Evolutionary conservation across 371 early-diverging fungal species (phyloP).

Genomic region (Syncephalis fuscata): DNA sequence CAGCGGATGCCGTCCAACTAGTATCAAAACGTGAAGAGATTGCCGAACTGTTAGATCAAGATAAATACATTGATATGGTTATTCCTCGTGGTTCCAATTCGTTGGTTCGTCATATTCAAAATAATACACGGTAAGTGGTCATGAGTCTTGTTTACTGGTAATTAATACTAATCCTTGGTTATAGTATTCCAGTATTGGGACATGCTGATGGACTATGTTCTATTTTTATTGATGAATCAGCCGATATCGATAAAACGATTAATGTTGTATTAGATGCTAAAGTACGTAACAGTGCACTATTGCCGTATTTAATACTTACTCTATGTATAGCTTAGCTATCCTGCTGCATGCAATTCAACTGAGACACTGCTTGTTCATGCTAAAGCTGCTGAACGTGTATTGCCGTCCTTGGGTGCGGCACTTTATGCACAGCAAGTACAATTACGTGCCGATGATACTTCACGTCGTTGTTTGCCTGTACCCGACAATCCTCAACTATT

Average conservation of each 20-base stretch:
- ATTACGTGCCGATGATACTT: slow-evolving; percentile 32
- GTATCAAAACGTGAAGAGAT: slow-evolving; percentile 83
- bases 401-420: slow-evolving; percentile 28
- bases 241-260: slow-evolving; percentile 55
- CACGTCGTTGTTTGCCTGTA: slow-evolving; percentile 13
- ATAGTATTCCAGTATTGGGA: slow-evolving; percentile 91
- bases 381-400: slow-evolving; percentile 25
- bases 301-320: too few species aligned
- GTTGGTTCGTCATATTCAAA: slow-evolving; percentile 78
- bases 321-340: slow-evolving; percentile 58
- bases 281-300: slow-evolving; percentile 15
- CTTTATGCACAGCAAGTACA: slow-evolving; percentile 36
- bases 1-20: slow-evolving; percentile 66
- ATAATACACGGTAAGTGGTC: slow-evolving; percentile 56
- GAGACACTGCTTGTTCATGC: slow-evolving; percentile 82
- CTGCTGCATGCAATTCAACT: slow-evolving; percentile 90
- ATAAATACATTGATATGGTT: slow-evolving; percentile 85
- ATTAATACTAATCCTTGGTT: neutral
- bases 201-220: slow-evolving; percentile 96
- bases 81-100: slow-evolving; percentile 88
- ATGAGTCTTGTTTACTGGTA: neutral
- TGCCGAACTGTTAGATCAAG: slow-evolving; percentile 61
- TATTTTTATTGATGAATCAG: slow-evolving; percentile 68
- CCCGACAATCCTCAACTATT: slow-evolving; percentile 2
- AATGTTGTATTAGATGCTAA: slow-evolving; percentile 80